A percentile compares a stretch with the other conserved stretches of the same genome.
Conservation (phyloP, 176 grass and related monocot species). For the Bromus sterilis region DNA sequence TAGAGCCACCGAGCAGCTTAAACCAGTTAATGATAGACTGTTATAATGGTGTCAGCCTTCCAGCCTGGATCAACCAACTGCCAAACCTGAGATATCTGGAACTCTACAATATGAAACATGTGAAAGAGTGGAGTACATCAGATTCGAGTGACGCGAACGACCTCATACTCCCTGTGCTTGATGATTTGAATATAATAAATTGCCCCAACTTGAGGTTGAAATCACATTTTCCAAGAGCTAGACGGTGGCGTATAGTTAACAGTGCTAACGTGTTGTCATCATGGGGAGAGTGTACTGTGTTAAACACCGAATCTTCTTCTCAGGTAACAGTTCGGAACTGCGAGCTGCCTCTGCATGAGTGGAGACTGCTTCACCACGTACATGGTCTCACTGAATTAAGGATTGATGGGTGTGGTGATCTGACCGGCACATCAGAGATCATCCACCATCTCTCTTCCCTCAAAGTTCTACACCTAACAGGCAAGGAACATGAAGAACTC, state of each 20-base stretch:
- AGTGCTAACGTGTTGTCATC: not conserved
- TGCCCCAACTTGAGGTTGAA: constrained; percentile 9
- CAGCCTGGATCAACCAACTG: not conserved
- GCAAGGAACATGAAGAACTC: too few relatives aligned
- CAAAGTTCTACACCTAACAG: too few relatives aligned
- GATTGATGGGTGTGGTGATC: not conserved
- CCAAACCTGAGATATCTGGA: too few relatives aligned
- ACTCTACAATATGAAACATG: too few relatives aligned
- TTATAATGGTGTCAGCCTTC: not conserved
- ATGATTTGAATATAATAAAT: not conserved
- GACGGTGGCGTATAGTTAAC: not conserved
- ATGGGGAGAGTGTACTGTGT: not conserved
- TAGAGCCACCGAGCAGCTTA: not conserved
- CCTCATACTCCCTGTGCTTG: not conserved
- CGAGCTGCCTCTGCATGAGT: not conserved
- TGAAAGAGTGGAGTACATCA: not conserved
- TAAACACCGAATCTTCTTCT: not conserved
- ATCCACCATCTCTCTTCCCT: not conserved
- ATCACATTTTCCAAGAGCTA: not conserved
- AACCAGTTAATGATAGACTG: fast-evolving
- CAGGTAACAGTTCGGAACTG: not conserved
- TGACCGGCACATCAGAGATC: not conserved
- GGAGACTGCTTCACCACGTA: not conserved
- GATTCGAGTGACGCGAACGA: not conserved
- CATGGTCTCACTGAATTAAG: not conserved